Evolutionary conservation across 495 filamentous ascomycete species (phyloP).

Genomic region (Pyronema omphalodes): DNA sequence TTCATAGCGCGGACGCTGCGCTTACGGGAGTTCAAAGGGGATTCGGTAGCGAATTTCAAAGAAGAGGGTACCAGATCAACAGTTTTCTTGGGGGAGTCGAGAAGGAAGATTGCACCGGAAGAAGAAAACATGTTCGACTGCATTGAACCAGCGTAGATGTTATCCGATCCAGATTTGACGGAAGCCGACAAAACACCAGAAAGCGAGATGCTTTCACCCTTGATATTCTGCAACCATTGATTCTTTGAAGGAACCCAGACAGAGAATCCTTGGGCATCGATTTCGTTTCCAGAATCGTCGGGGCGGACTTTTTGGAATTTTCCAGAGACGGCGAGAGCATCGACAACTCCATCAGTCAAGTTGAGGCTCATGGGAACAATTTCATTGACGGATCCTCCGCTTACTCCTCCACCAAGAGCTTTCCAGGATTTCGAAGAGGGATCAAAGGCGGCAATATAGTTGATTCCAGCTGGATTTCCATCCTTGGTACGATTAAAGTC

Average conservation of each 20-base stretch:
- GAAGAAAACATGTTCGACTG: slow-evolving; percentile 48
- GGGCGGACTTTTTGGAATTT: slow-evolving; percentile 53
- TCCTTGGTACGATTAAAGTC: slow-evolving; percentile 60
- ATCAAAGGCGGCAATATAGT: slow-evolving; percentile 60
- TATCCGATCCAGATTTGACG: slow-evolving; percentile 39
- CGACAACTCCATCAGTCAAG: slow-evolving; percentile 49
- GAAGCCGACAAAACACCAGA: slow-evolving; percentile 52
- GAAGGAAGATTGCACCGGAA: slow-evolving; percentile 48
- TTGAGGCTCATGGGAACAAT: slow-evolving; percentile 69
- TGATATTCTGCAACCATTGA: slow-evolving; percentile 77
- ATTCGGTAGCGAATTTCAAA: slow-evolving; percentile 30
- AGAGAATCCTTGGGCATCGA: slow-evolving; percentile 54
- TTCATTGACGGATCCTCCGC: slow-evolving; percentile 48
- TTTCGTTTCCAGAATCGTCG: slow-evolving; percentile 42
- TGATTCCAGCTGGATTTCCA: slow-evolving; percentile 39
- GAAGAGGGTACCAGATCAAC: slow-evolving; percentile 33
- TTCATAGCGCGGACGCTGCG: slow-evolving; percentile 34
- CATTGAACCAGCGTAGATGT: slow-evolving; percentile 62
- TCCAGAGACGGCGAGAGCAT: slow-evolving; percentile 61
- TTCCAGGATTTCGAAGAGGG: slow-evolving; percentile 49
- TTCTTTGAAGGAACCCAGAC: slow-evolving; percentile 81
- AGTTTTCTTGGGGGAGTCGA: slow-evolving; percentile 32
- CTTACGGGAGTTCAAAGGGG: slow-evolving; percentile 31
- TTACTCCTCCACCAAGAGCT: slow-evolving; percentile 68
- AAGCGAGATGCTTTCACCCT: slow-evolving; percentile 44